Evolutionary conservation across 495 filamentous ascomycete species (phyloP).

Genomic region (Lasiosphaeris hirsuta): DNA sequence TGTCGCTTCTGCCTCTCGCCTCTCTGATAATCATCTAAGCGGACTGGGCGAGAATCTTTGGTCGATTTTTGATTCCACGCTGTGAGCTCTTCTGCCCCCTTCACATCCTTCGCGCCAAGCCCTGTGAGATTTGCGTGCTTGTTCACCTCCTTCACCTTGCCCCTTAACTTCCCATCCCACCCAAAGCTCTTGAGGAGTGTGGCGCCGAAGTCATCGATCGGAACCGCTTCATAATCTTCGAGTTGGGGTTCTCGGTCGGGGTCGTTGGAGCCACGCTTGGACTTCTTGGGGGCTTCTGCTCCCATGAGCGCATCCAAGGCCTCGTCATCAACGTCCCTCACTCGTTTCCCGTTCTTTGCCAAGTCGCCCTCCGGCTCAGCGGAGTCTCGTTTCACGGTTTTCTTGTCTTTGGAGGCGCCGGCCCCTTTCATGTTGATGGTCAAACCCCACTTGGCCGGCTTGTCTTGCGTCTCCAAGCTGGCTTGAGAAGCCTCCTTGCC

Average conservation of each 20-base stretch:
- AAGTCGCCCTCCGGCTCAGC: conserved; percentile 18
- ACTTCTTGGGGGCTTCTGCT: conserved; percentile 31
- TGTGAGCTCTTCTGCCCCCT: conserved; percentile 63
- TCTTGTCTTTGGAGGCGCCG: not conserved
- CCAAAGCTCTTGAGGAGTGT: conserved; percentile 87
- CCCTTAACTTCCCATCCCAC: conserved; percentile 79
- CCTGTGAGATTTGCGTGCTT: conserved; percentile 77
- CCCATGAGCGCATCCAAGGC: conserved; percentile 78
- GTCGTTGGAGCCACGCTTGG: conserved; percentile 49
- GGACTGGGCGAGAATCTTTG: conserved; percentile 31
- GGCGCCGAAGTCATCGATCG: conserved; percentile 91
- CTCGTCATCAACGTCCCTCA: conserved; percentile 64
- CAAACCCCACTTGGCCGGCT: conserved; percentile 43
- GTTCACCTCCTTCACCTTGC: conserved; percentile 46
- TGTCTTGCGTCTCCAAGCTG: conserved; percentile 28
- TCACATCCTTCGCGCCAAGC: conserved; percentile 70
- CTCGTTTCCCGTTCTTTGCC: conserved; percentile 22
- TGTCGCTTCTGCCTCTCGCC: conserved; percentile 41
- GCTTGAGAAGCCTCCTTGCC: too few species aligned
- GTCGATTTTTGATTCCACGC: conserved; percentile 35
- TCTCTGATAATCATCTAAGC: conserved; percentile 44
- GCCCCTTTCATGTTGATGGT: conserved; percentile 36
- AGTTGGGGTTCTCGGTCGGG: conserved; percentile 72
- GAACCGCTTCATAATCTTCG: conserved; percentile 81
- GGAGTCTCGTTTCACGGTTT: not conserved